phyloP scores from a whole-genome alignment of 208 protist species.

The Leptomonas pyrrhocoris region DNA sequence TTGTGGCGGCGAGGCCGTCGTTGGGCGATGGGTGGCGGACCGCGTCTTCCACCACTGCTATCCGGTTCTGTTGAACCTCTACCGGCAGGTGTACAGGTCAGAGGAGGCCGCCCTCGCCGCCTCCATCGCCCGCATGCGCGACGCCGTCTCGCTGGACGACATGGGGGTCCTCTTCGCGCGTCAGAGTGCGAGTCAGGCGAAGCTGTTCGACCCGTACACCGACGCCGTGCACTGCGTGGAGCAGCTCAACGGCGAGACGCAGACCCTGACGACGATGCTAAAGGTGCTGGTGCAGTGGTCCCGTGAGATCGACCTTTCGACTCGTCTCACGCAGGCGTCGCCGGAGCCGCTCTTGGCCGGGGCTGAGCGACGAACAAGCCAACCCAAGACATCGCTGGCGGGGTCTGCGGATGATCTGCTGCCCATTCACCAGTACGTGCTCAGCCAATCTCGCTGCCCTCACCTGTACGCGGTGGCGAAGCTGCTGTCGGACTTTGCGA shows the following conservation, averaged over 20 bases:
- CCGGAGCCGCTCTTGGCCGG: constrained; percentile 21
- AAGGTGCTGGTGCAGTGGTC: constrained; percentile 77
- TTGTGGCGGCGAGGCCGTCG: constrained; percentile 41
- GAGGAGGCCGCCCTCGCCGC: constrained; percentile 50
- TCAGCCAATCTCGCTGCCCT: constrained; percentile 54
- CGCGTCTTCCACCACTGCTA: constrained; percentile 60
- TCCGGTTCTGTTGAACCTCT: constrained; percentile 72
- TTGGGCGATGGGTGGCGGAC: constrained; percentile 72
- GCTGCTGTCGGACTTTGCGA: constrained; percentile 73
- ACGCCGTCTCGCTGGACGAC: constrained; percentile 71
- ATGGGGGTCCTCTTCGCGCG: constrained; percentile 79
- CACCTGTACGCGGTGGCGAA: constrained; percentile 66
- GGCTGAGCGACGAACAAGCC: not conserved
- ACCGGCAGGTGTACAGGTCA: constrained; percentile 56
- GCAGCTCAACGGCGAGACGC: constrained; percentile 46
- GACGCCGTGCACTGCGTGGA: constrained; percentile 75
- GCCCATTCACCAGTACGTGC: constrained; percentile 88
- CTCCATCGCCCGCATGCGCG: constrained; percentile 53
- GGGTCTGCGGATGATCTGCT: constrained; percentile 86
- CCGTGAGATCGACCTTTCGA: constrained; percentile 80
- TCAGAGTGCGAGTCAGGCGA: constrained; percentile 46
- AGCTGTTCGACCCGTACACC: constrained; percentile 86
- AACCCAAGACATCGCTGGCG: not conserved
- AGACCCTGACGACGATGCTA: constrained; percentile 67
- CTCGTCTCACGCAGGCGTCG: constrained; percentile 58